Base-by-base conservation (phyloP, 768 basidiomycete genomes). In the Rhodosporidiobolus sp. region DNA sequence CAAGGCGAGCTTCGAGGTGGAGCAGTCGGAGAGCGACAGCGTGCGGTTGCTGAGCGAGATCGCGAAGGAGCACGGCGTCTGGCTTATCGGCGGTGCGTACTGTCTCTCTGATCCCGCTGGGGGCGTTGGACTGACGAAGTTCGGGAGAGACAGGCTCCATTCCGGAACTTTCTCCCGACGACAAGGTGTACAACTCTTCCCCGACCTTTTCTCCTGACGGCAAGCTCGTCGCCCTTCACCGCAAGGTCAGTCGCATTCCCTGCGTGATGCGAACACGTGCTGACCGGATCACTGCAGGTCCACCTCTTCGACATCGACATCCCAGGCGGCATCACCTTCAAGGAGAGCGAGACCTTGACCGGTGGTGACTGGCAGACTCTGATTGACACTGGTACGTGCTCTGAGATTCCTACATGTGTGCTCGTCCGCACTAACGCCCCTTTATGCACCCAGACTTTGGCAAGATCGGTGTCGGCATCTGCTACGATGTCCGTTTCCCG, bases 221-320 rank as follows among this genome's bases (percentile, higher is more conserved):
- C 69, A 73, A 67, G 52, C 62, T 66, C 22, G 32, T 54, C 45
- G 65, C 65, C 9, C 46, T 98, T 22, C 93, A 98, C 82, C 88
- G 95, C 64, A 99, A 99, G 81, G 48, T 49, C 9, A 19, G 48
- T 19, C n/a, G n/a, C n/a, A n/a, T n/a, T n/a, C n/a, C n/a, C n/a
- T n/a, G n/a, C n/a, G n/a, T n/a, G n/a, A n/a, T n/a, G n/a, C n/a
- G n/a, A n/a, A n/a, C n/a, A n/a, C n/a, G n/a, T n/a, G n/a, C n/a
- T n/a, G n/a, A n/a, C 48, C 17, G 4, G 10, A 24, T 19, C 8
- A 10, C 17, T 24, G 48, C 48, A 49, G 48, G 86, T 98, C 3
- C 96, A 99, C 79, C 84, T 99, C 9, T 99, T 98, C 81, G 95
- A 99, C 80, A 97, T 98, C 72, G 93, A 98, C 79, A 95, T 99